Percentiles rank a stretch among this genome's conserved stretches.
phyloP scores from a whole-genome alignment of 202 grass and related monocot species.

The Digitaria exilis region DNA sequence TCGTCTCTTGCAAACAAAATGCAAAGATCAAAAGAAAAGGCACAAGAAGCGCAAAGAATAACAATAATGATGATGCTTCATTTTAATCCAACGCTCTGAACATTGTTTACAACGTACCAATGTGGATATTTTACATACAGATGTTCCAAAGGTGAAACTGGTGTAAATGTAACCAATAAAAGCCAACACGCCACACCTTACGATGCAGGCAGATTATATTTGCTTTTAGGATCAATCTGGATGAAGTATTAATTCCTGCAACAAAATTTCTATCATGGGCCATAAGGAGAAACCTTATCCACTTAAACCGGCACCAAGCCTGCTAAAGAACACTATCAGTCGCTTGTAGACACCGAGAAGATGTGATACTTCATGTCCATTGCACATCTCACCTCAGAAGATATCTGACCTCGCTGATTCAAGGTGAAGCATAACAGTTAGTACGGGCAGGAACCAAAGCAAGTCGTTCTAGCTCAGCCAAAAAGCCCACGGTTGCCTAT shows the following conservation, averaged over 20 bases:
- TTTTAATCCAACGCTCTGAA: constrained; percentile 47
- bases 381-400: constrained; percentile 58
- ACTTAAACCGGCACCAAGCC: constrained; percentile 57
- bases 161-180: constrained; percentile 78
- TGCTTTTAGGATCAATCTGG: constrained; percentile 63
- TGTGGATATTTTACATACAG: constrained; percentile 75
- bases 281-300: constrained; percentile 43
- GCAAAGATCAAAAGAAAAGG: constrained; percentile 94
- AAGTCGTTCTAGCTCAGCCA: constrained; percentile 43
- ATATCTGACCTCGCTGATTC: constrained; percentile 36
- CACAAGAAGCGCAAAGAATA: constrained; percentile 43
- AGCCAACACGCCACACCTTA: constrained; percentile 59
- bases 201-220: constrained; percentile 56
- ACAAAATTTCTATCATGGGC: constrained; percentile 52
- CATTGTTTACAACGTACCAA: constrained; percentile 70
- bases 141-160: constrained; percentile 59
- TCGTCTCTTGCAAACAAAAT: constrained; percentile 98
- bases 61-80: constrained; percentile 40
- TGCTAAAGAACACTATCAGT: constrained; percentile 79
- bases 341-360: constrained; percentile 55
- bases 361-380: constrained; percentile 63
- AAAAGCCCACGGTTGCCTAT: constrained; percentile 52
- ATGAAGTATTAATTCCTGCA: constrained; percentile 53
- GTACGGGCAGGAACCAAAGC: constrained; percentile 12
- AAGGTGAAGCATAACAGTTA: constrained; percentile 33